Evolutionary conservation across 2,329 filamentous ascomycete genomes (phyloP).

Genomic region (Bipolaris bicolor): DNA sequence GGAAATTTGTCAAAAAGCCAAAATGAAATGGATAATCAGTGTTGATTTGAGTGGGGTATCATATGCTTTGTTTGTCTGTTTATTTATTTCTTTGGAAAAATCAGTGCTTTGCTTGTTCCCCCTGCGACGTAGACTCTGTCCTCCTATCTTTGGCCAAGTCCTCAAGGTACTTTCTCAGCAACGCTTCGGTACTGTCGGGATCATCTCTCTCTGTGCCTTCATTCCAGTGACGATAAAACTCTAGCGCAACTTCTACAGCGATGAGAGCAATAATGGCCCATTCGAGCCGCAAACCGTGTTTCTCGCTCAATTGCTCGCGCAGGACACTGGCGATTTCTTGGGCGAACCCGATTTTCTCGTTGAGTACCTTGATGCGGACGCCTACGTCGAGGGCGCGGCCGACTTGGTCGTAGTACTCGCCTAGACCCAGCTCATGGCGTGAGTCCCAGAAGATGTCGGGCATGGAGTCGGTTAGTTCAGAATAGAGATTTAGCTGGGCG

Average conservation of each 20-base stretch:
- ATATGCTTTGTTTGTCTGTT: neutral
- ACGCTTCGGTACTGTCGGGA: constrained; percentile 48
- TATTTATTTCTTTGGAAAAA: neutral
- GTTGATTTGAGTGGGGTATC: constrained; percentile 25
- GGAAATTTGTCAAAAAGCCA: neutral
- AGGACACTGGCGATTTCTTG: constrained; percentile 92
- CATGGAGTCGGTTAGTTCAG: constrained; percentile 90
- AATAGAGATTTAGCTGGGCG: constrained; percentile 94
- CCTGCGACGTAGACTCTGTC: neutral
- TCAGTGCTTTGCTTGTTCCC: too few species aligned
- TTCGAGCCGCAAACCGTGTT: constrained; percentile 84
- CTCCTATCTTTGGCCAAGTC: constrained; percentile 15
- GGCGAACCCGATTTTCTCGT: constrained; percentile 98
- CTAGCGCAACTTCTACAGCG: constrained; percentile 88
- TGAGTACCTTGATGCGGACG: constrained; percentile 86
- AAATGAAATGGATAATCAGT: neutral
- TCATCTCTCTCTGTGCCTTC: constrained; percentile 60
- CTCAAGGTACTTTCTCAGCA: constrained; percentile 49
- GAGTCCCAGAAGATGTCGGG: constrained; percentile 98
- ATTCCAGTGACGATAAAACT: constrained; percentile 74
- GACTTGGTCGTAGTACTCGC: constrained; percentile 94
- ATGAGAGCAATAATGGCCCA: constrained; percentile 97
- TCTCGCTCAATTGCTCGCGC: constrained; percentile 86
- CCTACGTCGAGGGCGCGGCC: constrained; percentile 89
- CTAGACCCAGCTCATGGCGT: constrained; percentile 83